Percentiles rank a stretch among this genome's conserved stretches.
phyloP scores from a whole-genome alignment of 2,329 filamentous ascomycete genomes.

The Beauveria sp. region DNA sequence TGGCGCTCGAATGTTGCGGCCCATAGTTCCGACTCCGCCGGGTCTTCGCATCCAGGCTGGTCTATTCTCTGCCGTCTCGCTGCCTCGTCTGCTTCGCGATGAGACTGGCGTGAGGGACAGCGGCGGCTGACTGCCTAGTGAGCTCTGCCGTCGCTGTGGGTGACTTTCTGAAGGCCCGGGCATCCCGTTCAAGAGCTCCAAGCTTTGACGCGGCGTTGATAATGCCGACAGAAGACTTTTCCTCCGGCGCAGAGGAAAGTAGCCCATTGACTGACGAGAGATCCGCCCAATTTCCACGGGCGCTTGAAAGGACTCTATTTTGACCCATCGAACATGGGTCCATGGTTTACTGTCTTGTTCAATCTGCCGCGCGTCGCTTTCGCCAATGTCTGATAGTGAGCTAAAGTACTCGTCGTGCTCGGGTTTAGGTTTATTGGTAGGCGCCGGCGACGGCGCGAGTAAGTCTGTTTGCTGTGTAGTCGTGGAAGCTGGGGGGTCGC shows the following conservation, averaged over 20 bases:
- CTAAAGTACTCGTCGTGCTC: constrained; percentile 36
- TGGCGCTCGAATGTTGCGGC: constrained; percentile 60
- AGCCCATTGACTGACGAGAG: constrained; percentile 72
- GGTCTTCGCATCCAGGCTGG: constrained; percentile 69
- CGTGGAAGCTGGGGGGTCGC: constrained; percentile 41
- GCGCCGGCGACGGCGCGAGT: constrained; percentile 40
- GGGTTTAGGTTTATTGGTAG: constrained; percentile 22
- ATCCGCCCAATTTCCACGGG: constrained; percentile 83
- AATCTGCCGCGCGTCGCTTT: constrained; percentile 18
- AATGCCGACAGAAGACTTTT: constrained; percentile 65
- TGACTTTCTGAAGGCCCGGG: constrained; percentile 28
- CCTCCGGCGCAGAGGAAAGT: constrained; percentile 84
- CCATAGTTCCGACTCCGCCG: constrained; percentile 81
- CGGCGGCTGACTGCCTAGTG: constrained; percentile 29
- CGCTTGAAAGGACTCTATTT: constrained; percentile 59
- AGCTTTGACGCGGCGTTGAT: constrained; percentile 59
- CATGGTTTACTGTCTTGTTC: constrained; percentile 59
- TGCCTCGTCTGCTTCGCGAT: constrained; percentile 30
- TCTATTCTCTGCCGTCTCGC: constrained; percentile 30
- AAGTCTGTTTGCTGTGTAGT: constrained; percentile 39
- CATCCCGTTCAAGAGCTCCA: constrained; percentile 46
- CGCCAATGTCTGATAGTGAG: constrained; percentile 22
- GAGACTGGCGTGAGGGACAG: constrained; percentile 27
- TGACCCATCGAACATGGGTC: constrained; percentile 85
- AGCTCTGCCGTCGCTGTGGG: constrained; percentile 36